Base-by-base conservation (phyloP, 2,329 filamentous ascomycete genomes). In the Ophiobolus disseminans region DNA sequence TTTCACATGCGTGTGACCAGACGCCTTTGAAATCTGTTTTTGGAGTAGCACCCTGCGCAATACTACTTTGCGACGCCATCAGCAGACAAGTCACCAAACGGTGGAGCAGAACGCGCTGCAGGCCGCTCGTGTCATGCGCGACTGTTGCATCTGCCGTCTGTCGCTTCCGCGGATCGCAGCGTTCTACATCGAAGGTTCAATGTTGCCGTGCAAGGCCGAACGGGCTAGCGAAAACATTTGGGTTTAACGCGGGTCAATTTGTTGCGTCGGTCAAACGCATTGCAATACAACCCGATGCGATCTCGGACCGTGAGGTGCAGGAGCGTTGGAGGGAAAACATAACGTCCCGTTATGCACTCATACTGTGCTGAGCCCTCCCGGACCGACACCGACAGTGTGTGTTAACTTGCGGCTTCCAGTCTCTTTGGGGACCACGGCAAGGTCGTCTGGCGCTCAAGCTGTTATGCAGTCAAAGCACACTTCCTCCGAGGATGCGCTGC, bases 1-100 rank as follows among this genome's bases (percentile, higher is more conserved):
- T 40, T 53, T 65, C 61, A 62, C 61, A 66, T 64, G 63, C 54
- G 28, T 57, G 48, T 60, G 54, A 49, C 50, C 46, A 14, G 28
- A 48, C 47, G 23, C 45, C 40, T 48, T 38, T 26, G 20, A n/a
- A n/a, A n/a, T 47, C 45, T 49, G 30, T 34, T 40, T 55, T 36
- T 45, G 48, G 52, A 32, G 46, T 49, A 38, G 22, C 45, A 50
- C 43, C 45, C 52, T 45, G 46, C 35, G 50, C 47, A 41, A 54
- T 48, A 48, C 49, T 50, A 56, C 58, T 48, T 50, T 53, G 42
- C 38, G 49, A 50, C 46, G 49, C 41, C 49, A 56, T 55, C 47
- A 60, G 48, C 54, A 52, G 51, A 53, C 48, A 38, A 53, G 26
- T 45, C 19, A 30, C 45, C 43, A 44, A 49, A 54, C 47, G 38